Percentiles rank a stretch among this genome's conserved stretches.
phyloP scores from a whole-genome alignment of 768 basidiomycete genomes.

The Termitomyces sp. region DNA sequence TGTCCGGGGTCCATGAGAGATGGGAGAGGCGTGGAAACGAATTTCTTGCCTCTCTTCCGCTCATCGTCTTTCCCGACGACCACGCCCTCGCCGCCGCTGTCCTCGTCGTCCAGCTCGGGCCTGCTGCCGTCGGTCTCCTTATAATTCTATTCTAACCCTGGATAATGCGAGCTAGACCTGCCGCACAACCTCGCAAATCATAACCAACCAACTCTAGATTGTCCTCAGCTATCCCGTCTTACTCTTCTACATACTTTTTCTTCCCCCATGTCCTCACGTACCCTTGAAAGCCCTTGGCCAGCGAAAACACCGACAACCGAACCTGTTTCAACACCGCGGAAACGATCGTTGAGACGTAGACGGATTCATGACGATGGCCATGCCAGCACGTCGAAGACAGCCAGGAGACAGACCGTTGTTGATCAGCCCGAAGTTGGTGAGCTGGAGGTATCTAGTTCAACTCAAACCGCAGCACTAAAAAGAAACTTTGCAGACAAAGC shows the following conservation, averaged over 20 bases:
- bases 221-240: conserved; percentile 18
- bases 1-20: conserved; percentile 20
- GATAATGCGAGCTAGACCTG: conserved; percentile 29
- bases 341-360: conserved; percentile 29
- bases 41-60: conserved; percentile 16
- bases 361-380: conserved; percentile 14
- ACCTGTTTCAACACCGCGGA: conserved; percentile 11
- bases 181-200: conserved; percentile 19
- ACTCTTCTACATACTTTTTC: conserved; percentile 10
- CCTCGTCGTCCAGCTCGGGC: conserved; percentile 15
- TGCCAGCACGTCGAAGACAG: conserved; percentile 23
- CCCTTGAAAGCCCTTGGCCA: conserved; percentile 40
- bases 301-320: conserved; percentile 28
- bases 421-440: conserved; percentile 31
- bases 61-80: conserved; percentile 20
- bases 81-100: conserved; percentile 15
- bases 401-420: conserved; percentile 33
- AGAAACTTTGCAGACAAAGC: conserved; percentile 35
- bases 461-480: background rate
- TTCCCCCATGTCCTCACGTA: conserved; percentile 31
- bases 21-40: conserved; percentile 16
- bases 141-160: conserved; percentile 16
- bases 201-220: conserved; percentile 18
- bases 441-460: conserved; percentile 3
- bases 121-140: background rate